Evolutionary conservation across 306 rosid genomes (phyloP).

Genomic region (Trifolium pratense): DNA sequence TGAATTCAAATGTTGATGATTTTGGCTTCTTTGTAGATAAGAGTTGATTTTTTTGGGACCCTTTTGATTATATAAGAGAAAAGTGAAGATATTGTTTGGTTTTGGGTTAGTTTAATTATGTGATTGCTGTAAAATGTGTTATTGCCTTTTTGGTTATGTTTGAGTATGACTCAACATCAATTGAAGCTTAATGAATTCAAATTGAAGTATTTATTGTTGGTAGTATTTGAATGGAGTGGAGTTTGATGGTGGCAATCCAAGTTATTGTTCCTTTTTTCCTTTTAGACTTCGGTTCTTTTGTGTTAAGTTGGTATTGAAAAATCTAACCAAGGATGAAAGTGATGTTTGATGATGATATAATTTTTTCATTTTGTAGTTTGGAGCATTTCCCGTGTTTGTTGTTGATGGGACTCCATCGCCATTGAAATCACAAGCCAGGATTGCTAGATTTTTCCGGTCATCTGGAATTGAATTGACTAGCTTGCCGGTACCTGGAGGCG

Average conservation of each 20-base stretch:
- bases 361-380: conserved; percentile 67
- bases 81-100: not conserved
- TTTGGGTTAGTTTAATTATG: conserved; percentile 13
- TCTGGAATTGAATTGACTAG: conserved; percentile 69
- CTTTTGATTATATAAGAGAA: conserved; percentile 15
- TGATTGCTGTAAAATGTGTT: not conserved
- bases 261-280: not conserved
- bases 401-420: conserved; percentile 87
- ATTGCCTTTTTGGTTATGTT: not conserved
- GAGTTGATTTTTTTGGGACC: not conserved
- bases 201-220: not conserved
- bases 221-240: conserved; percentile 2
- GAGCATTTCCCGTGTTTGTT: conserved; percentile 85
- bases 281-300: not conserved
- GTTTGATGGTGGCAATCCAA: conserved; percentile 9
- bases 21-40: not conserved
- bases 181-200: not conserved
- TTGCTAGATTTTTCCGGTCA: conserved; percentile 62
- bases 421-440: conserved; percentile 74
- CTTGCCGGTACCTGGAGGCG: conserved; percentile 61
- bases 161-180: conserved; percentile 8
- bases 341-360: conserved; percentile 35
- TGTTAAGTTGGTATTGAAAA: conserved; percentile 1
- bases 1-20: conserved; percentile 1
- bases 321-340: not conserved